Evolutionary conservation across 2,329 filamentous ascomycete species (phyloP).

Genomic region (Aphanocladium album): DNA sequence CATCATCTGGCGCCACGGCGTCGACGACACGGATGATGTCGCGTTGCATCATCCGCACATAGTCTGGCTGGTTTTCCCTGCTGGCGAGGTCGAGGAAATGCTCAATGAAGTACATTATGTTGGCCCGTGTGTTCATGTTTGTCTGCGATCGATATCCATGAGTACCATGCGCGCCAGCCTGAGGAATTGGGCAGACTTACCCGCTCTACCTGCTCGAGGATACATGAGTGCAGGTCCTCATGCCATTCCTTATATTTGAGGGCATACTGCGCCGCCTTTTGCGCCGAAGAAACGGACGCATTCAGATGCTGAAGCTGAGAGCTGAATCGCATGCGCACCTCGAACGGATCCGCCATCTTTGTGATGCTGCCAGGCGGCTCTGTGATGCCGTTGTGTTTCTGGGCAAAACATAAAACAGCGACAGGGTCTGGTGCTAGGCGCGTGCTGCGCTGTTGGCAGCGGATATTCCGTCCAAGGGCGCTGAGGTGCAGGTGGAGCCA

Average conservation of each 20-base stretch:
- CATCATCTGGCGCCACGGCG: constrained; percentile 80
- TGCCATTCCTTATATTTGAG: constrained; percentile 91
- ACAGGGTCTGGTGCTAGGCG: neutral
- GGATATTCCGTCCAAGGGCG: neutral
- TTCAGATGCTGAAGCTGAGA: constrained; percentile 84
- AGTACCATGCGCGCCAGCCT: neutral
- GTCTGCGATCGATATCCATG: constrained; percentile 46
- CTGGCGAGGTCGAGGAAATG: constrained; percentile 83
- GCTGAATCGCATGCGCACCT: constrained; percentile 97
- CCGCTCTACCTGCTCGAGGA: constrained; percentile 87
- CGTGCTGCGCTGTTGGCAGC: neutral
- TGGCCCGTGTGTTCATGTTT: constrained; percentile 94
- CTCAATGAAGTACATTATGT: constrained; percentile 99
- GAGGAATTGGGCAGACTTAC: constrained; percentile 40
- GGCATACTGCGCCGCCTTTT: constrained; percentile 92
- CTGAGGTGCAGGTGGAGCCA: constrained; percentile 1
- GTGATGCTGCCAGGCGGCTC: neutral
- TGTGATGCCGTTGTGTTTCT: neutral
- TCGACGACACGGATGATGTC: constrained; percentile 91
- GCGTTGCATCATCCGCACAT: constrained; percentile 89
- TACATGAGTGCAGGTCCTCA: constrained; percentile 95
- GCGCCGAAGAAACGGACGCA: constrained; percentile 80
- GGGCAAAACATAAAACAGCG: neutral
- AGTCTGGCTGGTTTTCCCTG: constrained; percentile 70
- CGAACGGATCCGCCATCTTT: constrained; percentile 76